Conservation (phyloP, 345 rosid species). For the Gossypium australe region DNA sequence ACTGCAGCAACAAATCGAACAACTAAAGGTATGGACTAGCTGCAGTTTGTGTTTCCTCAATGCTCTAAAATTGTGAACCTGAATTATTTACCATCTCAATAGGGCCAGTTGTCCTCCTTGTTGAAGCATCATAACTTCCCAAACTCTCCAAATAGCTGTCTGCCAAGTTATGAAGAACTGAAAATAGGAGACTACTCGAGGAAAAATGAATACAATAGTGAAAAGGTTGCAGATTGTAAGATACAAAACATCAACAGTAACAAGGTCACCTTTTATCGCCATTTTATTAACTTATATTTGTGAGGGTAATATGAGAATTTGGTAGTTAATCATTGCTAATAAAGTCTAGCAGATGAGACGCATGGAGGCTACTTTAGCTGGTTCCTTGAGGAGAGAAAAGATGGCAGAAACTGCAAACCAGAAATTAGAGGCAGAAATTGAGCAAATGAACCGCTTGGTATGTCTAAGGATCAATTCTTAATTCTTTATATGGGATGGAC, state of each 20-base stretch:
- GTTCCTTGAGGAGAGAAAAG: constrained; percentile 69
- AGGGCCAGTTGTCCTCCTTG: constrained; percentile 68
- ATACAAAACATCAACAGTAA: constrained; percentile 25
- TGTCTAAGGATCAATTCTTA: constrained; percentile 20
- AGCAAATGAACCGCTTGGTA: constrained; percentile 55
- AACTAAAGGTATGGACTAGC: constrained; percentile 50
- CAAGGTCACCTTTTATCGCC: constrained; percentile 36
- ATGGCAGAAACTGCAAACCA: constrained; percentile 43
- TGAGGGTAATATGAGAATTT: constrained; percentile 7
- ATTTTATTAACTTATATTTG: constrained; percentile 4
- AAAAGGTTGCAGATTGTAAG: constrained; percentile 27
- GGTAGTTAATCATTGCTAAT: constrained; percentile 12
- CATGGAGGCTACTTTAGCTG: constrained; percentile 39
- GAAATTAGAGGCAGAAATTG: constrained; percentile 58
- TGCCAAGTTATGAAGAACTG: constrained; percentile 35
- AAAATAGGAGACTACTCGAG: constrained; percentile 20
- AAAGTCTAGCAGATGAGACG: constrained; percentile 32
- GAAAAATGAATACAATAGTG: constrained; percentile 26
- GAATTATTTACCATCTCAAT: constrained; percentile 19
- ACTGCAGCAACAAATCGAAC: constrained; percentile 77
- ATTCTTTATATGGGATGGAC: not conserved
- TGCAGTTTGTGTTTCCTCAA: constrained; percentile 10
- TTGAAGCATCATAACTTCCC: constrained; percentile 46
- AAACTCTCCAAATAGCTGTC: constrained; percentile 29
- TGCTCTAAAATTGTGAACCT: constrained; percentile 13